Evolutionary conservation across 129 eudicot genomes (phyloP), one percentile per base, ranked within the genome.

Genomic region (Oenanthe sinensis): DNA sequence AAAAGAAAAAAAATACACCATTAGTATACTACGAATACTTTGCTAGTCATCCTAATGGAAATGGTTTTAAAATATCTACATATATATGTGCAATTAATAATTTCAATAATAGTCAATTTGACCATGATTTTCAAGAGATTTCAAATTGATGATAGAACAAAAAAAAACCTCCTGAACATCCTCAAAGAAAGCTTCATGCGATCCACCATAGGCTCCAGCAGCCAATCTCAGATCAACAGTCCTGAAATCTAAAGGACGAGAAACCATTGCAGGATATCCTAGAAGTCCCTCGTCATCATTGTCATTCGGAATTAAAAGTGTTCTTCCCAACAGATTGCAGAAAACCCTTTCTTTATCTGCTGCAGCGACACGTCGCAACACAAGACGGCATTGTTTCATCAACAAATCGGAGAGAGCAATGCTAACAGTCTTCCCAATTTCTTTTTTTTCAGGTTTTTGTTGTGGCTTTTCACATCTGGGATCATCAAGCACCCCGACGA

Each of bases 231-330:
- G 82, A 71, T 96, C 99, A 85, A 96, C 84, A 33, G 96, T 92
- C 82, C 99, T 84, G 84, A 96, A 96, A 81, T 96, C 99, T 55
- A 96, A 78, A 16, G 97, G 91, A 28, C 99, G 92, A 74, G 99
- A 86, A 54, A 96, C 88, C 78, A 89, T 87, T 55, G 95, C 91
- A 79, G 97, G 97, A 82, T 89, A 89, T 39, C 99, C 97, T 49
- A 96, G 89, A 77, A 89, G 84, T 17, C 99, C 99, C 43, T 90
- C 87, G 73, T 96, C 97, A 85, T 96, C 97, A 75, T 87, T 87
- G 74, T 90, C 99, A 79, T 84, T 82, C 36, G 91, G 88, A 73
- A 81, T 88, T 80, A 90, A 76, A 82, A 80, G 19, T 9, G 92
- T 87, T 80, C 85, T 90, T 50, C 90, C 93, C 82, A 92, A 82